phyloP scores from a whole-genome alignment of 768 basidiomycete species.

The Tylopilus cervinicoccineus region DNA sequence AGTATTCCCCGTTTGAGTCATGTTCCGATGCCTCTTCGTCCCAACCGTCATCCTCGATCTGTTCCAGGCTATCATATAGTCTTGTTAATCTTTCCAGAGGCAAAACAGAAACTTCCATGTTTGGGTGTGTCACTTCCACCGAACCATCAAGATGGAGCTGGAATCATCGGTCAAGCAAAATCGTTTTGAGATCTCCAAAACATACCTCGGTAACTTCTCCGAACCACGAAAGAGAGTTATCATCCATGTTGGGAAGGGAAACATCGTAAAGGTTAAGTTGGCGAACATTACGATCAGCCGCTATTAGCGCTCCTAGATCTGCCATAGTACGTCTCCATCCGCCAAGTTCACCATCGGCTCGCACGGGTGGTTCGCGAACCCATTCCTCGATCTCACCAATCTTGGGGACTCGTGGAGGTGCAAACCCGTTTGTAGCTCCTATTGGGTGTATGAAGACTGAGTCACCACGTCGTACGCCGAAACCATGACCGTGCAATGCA shows the following conservation, averaged over 20 bases:
- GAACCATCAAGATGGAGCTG: slow-evolving; percentile 75
- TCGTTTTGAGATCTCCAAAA: slow-evolving; percentile 1
- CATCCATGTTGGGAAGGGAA: slow-evolving; percentile 37
- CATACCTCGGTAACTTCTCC: slow-evolving; percentile 80
- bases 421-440: slow-evolving; percentile 69
- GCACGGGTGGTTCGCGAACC: slow-evolving; percentile 59
- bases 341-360: slow-evolving; percentile 45
- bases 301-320: slow-evolving; percentile 58
- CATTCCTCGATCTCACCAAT: slow-evolving; percentile 84
- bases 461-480: slow-evolving; percentile 82
- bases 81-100: slow-evolving; percentile 68
- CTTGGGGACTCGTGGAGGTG: slow-evolving; percentile 66
- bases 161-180: slow-evolving; percentile 6
- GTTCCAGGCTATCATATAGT: slow-evolving; percentile 78
- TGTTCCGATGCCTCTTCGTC: slow-evolving; percentile 34
- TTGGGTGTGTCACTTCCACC: slow-evolving; percentile 69
- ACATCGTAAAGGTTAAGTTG: slow-evolving; percentile 39
- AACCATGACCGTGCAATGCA: slow-evolving; percentile 48
- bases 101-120: slow-evolving; percentile 44
- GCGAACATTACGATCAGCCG: slow-evolving; percentile 41
- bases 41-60: slow-evolving; percentile 69
- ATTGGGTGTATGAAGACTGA: slow-evolving; percentile 75
- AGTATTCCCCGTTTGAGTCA: slow-evolving; percentile 39
- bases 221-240: slow-evolving; percentile 63
- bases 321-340: slow-evolving; percentile 75